Conservation (phyloP, 129 eudicot genomes). For the Oenanthe sinensis region DNA sequence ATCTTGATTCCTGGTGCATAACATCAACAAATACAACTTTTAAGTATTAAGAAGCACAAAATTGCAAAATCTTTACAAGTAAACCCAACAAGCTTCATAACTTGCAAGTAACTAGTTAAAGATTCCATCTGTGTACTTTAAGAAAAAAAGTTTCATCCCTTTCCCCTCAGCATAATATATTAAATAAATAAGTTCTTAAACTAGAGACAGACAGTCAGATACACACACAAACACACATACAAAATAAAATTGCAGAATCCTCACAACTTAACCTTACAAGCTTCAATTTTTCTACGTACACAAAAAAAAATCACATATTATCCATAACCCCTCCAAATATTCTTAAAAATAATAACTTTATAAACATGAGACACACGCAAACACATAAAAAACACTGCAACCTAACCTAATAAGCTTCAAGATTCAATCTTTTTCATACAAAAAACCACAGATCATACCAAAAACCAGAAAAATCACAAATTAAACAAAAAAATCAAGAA, state of each 20-base stretch:
- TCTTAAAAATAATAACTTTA: neutral
- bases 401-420: neutral
- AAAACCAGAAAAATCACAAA: neutral
- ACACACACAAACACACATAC: neutral
- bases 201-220: neutral
- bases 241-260: neutral
- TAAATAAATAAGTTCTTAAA: neutral
- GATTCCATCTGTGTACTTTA: neutral
- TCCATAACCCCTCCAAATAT: neutral
- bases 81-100: neutral
- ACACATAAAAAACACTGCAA: neutral
- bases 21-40: neutral
- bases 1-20: neutral
- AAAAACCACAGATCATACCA: neutral
- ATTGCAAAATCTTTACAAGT: neutral
- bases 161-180: neutral
- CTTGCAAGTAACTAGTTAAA: neutral
- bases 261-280: neutral
- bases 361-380: neutral
- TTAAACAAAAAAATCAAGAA: no score
- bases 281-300: neutral
- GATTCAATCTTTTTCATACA: neutral
- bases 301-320: neutral
- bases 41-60: neutral
- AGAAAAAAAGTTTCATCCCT: neutral